Conservation (phyloP, 2,329 filamentous ascomycete genomes). For the Verticillium nonalfalfae region DNA sequence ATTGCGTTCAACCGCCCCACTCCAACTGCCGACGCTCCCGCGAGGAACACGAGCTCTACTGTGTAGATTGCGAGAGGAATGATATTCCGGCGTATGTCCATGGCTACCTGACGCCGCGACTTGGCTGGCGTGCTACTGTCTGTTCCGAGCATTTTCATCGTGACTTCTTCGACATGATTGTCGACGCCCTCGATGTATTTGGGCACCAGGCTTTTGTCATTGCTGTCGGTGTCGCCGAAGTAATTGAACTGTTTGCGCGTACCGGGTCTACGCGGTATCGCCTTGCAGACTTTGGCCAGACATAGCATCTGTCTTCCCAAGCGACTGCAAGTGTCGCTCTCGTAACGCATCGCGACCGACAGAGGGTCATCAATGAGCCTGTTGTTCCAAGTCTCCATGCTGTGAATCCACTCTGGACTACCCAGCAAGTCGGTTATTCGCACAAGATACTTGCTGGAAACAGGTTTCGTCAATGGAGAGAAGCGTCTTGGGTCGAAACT, state of each 20-base stretch:
- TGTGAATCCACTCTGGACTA: neutral
- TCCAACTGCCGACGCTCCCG: neutral
- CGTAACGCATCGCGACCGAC: neutral
- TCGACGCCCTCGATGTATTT: neutral
- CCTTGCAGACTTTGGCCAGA: neutral
- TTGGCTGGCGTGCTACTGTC: neutral
- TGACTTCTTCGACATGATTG: neutral
- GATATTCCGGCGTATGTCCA: neutral
- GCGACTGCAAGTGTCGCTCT: neutral
- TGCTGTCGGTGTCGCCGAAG: neutral
- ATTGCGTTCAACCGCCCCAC: neutral
- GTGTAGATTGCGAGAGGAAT: neutral
- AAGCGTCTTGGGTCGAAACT: neutral
- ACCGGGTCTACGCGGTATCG: neutral
- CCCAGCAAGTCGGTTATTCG: neutral
- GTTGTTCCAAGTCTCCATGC: neutral
- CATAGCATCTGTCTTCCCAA: neutral
- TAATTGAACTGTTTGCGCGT: neutral
- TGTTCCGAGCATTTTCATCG: neutral
- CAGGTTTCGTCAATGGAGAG: neutral
- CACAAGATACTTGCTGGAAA: neutral
- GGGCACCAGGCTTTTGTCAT: neutral
- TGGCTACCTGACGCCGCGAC: neutral
- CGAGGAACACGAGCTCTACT: neutral
- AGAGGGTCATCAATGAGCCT: neutral